Base-by-base conservation (phyloP, 75 land plant genomes). In the Picea glauca region DNA sequence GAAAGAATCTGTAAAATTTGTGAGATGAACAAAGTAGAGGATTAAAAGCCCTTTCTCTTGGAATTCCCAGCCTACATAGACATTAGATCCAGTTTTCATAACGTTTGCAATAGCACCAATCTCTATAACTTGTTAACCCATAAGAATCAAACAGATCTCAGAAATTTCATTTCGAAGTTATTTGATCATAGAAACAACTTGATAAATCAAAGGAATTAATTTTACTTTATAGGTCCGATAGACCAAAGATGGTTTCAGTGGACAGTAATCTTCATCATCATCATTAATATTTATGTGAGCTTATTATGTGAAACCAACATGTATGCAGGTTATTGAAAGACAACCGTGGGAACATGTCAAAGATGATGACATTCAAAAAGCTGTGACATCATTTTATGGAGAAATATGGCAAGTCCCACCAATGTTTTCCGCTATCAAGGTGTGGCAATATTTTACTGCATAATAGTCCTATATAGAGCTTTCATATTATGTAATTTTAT, bases 381-480 rank as follows among this genome's bases (percentile, higher is more conserved):
- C 83, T 61, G 90, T 84, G 70, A 80, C 83, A 59, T 83, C 91
- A 58, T 93, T 97, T 80, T 66, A 80, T 76, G 99, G 99, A 62
- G 98, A 94, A 60, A 94, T 93, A 74, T 89, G 89, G 92, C 99
- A 97, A 87, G 95, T 93, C 64, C 99, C 98, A 75, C 99, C 99
- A 33, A 92, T 97, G 99, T 97, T 92, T 73, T 97, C 99, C 38
- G 99, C 99, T 50, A 94, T 97, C 75, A 97, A 97, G 87, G 98
- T 97, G 82, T 83, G 78, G 18, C 12, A 60, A 43, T 40, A 46
- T 70, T 66, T 35, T 66, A 8, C n/a, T 33, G 70, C n/a, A 66
- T 66, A 38, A 17, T 6, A 35, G 0, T 66, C 40, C n/a, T 20
- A 66, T 38, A 66, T 9, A 32, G 43, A 50, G 56, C 12, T 9